Percentiles rank a stretch among this genome's conserved stretches.
Evolutionary conservation across 495 filamentous ascomycete species (phyloP).

Genomic region (Umbilicaria muhlenbergii): DNA sequence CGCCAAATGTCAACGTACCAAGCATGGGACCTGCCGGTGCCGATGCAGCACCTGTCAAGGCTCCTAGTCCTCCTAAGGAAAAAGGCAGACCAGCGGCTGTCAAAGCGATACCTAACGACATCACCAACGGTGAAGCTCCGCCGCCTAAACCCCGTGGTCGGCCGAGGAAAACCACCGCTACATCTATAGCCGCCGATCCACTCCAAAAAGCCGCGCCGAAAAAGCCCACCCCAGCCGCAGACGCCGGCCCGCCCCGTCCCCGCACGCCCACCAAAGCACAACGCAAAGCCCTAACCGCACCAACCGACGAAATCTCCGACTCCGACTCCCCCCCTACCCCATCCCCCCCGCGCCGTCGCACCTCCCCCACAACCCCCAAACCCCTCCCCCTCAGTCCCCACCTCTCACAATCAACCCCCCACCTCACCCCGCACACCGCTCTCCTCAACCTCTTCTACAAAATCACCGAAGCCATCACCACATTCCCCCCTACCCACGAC

Average conservation of each 20-base stretch:
- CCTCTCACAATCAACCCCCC: neutral
- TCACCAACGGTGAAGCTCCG: neutral
- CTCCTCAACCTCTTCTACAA: conserved; percentile 33
- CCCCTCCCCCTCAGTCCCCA: conserved; percentile 5
- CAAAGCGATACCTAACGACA: neutral
- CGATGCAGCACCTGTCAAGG: conserved; percentile 11
- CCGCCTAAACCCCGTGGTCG: conserved; percentile 25
- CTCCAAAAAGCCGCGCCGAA: conserved; percentile 5
- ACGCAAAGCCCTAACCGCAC: conserved; percentile 9
- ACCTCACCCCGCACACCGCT: conserved; percentile 1
- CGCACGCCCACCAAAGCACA: conserved; percentile 3
- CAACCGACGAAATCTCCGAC: conserved; percentile 48
- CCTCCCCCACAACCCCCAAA: neutral
- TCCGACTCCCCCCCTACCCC: conserved; percentile 36
- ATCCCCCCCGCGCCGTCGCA: conserved; percentile 15
- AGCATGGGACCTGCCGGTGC: neutral
- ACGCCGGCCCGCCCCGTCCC: conserved; percentile 2
- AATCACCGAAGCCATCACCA: conserved; percentile 51
- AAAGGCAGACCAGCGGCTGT: conserved; percentile 5
- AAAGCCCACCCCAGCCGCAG: conserved; percentile 9
- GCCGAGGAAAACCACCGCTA: conserved; percentile 20
- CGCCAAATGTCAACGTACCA: conserved; percentile 2
- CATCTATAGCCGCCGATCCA: conserved; percentile 3
- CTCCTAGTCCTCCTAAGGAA: conserved; percentile 13
- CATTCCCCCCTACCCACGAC: conserved; percentile 31